Base-by-base conservation (phyloP, 805 yeast species). In the Candida taoyuanica region DNA sequence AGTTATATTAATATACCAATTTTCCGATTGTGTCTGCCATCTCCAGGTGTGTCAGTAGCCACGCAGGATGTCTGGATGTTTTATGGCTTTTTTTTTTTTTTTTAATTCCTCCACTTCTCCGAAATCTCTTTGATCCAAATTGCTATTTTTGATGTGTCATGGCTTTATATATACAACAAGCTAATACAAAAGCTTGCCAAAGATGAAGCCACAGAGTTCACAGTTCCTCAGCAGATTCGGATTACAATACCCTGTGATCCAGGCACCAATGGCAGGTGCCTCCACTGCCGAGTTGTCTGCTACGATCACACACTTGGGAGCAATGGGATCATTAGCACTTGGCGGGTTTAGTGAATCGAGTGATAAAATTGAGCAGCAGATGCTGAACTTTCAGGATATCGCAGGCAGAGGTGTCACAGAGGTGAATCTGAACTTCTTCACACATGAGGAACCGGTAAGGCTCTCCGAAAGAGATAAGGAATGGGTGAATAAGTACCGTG, bases 181-280 rank as follows among this genome's bases (percentile, higher is more conserved):
- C 24, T 8, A 21, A 21, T 21, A 11, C 24, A 8, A 21, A 21
- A 21, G 11, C 24, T 8, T 8, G 24, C 24, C n/a, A n/a, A n/a
- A n/a, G 11, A 51, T 52, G 55, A 41, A 40, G 13, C 27, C 51
- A 13, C 56, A 50, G 27, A 17, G 39, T 2, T 21, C 26, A 4
- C 21, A 34, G 5, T 50, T 55, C 34, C 31, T 51, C 7, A 29
- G 29, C 7, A 37, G 40, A 5, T 46, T 68, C 17, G 66, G 62
- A 4, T 40, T 67, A n/a, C 59, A 49, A 31, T 52, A 52, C 37
- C 78, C 76, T 4, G 57, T 76, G 4, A 56, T 76, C 25, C 80
- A 74, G 49, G 67, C 81, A 1, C 81, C 82, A 16, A 76, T 76
- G 81, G 80, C 81, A 1, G 80, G 81, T 1, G 65, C 73, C 3